phyloP scores from a whole-genome alignment of 75 land plant genomes.

The Azolla pinnata region DNA sequence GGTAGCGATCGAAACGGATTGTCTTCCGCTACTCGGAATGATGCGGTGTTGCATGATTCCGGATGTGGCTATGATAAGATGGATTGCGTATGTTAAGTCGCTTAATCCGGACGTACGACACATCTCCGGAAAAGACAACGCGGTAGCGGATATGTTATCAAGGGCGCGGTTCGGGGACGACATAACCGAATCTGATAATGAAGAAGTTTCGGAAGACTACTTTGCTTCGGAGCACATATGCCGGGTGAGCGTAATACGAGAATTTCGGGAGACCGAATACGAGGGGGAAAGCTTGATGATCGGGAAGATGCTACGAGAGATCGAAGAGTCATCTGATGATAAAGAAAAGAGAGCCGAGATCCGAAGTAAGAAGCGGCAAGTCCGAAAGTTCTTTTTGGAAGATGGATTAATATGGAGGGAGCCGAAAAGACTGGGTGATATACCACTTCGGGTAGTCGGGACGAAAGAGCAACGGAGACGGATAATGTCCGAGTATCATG shows the following conservation, averaged over 20 bases:
- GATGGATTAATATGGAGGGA: too few relatives aligned
- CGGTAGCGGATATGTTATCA: slow-evolving; percentile 13
- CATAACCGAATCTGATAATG: not conserved
- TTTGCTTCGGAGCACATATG: not conserved
- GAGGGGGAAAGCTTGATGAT: not conserved
- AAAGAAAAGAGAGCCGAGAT: not conserved
- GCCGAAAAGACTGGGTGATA: too few relatives aligned
- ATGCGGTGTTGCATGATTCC: slow-evolving; percentile 8
- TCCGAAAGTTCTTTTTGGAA: not conserved
- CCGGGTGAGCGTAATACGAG: not conserved
- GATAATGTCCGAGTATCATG: not conserved
- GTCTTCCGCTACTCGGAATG: slow-evolving; percentile 9
- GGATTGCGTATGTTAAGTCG: slow-evolving; percentile 10
- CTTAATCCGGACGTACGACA: slow-evolving; percentile 1
- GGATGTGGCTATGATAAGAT: slow-evolving; percentile 10
- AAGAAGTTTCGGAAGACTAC: not conserved
- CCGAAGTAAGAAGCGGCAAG: not conserved
- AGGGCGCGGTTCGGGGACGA: not conserved
- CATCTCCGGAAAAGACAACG: slow-evolving; percentile 7
- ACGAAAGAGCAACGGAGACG: not conserved
- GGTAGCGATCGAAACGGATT: slow-evolving; percentile 1
- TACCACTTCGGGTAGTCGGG: not conserved
- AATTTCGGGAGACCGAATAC: not conserved
- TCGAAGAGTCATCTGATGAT: not conserved
- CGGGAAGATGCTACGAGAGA: not conserved